These are phyloP conservation scores for Solanum sparsipilum DNA, from an alignment of 257 asterid species.

Conservation along the genomic window DNA sequence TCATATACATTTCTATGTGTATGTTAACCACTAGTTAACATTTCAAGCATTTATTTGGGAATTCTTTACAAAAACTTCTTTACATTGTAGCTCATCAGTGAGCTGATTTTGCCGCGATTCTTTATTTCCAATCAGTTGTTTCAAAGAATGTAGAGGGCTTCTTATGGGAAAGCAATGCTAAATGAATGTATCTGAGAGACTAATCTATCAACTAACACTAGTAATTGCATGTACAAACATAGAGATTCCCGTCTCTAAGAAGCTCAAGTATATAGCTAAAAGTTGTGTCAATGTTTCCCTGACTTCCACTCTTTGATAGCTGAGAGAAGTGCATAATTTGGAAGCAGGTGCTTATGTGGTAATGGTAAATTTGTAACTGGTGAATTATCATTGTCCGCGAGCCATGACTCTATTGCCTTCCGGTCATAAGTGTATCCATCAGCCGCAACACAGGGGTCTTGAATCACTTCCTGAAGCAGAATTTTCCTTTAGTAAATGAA, in stretches of 20 bases:
- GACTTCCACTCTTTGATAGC: constrained; percentile 78
- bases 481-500: not conserved
- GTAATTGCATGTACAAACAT: not conserved
- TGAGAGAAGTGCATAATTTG: constrained; percentile 66
- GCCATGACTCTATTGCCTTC: constrained; percentile 64
- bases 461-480: constrained; percentile 58
- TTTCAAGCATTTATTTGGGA: not conserved
- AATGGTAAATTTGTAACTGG: constrained; percentile 51
- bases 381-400: constrained; percentile 39
- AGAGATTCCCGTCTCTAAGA: not conserved
- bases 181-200: not conserved
- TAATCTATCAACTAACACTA: not conserved
- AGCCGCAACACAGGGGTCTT: constrained; percentile 83
- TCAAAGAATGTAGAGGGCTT: not conserved
- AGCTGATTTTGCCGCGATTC: not conserved
- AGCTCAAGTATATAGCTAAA: not conserved
- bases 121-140: not conserved
- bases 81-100: not conserved
- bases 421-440: constrained; percentile 86
- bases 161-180: not conserved
- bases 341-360: constrained; percentile 49
- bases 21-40: not conserved
- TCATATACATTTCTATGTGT: not conserved
- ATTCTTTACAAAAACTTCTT: not conserved
- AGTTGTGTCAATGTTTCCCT: constrained; percentile 2